Conservation (phyloP, 1,139 yeast species). For the Pneumocystis sp. region DNA sequence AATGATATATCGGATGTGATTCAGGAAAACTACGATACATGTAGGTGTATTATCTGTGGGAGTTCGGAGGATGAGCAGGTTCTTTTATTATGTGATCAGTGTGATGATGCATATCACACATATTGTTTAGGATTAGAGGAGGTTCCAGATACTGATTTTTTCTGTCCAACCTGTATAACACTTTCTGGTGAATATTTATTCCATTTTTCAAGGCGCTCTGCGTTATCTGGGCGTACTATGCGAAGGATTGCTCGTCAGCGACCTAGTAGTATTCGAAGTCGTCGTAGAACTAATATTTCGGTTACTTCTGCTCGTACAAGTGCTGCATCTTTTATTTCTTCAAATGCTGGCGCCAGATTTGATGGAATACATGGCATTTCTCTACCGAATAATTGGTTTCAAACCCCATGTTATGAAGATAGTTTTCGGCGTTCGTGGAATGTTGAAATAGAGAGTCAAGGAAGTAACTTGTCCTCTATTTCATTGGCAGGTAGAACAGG, state of each 20-base stretch:
- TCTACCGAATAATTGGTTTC: neutral
- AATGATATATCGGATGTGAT: neutral
- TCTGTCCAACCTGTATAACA: constrained; percentile 21
- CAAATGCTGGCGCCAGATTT: neutral
- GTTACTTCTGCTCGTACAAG: neutral
- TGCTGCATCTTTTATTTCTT: neutral
- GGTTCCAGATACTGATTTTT: constrained; percentile 22
- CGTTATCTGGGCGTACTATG: neutral
- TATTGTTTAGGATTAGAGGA: constrained; percentile 22
- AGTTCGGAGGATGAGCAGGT: constrained; percentile 21
- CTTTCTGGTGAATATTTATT: neutral
- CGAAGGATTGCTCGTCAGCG: neutral
- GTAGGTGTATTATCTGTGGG: constrained; percentile 22
- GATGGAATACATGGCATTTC: neutral
- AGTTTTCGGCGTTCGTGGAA: neutral
- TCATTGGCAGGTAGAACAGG: neutral
- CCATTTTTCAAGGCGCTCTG: neutral
- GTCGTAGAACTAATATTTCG: neutral
- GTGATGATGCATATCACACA: constrained; percentile 23
- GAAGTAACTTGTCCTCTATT: neutral
- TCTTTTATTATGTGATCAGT: constrained; percentile 22
- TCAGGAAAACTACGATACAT: neutral
- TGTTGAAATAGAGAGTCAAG: neutral
- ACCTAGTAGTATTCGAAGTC: neutral
- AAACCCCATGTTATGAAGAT: neutral